Percentiles rank a stretch among this genome's conserved stretches.
Evolutionary conservation across 2,329 filamentous ascomycete genomes (phyloP).

Genomic region (Bipolaris cookei): DNA sequence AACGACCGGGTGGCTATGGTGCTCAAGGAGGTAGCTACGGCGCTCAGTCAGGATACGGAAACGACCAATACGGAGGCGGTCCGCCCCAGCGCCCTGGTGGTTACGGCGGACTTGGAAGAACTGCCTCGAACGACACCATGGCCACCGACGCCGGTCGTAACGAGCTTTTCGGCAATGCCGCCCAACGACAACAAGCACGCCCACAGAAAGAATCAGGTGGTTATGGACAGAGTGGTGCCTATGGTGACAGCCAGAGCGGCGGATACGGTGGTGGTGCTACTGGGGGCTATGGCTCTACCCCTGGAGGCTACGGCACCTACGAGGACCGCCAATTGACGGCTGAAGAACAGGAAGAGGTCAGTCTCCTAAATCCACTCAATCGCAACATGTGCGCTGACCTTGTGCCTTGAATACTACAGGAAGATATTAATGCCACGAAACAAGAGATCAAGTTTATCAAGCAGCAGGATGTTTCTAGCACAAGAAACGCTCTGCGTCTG

Average conservation of each 20-base stretch:
- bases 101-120: slow-evolving; percentile 47
- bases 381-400: not conserved
- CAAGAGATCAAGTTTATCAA: slow-evolving; percentile 77
- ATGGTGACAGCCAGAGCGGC: slow-evolving; percentile 28
- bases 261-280: slow-evolving; percentile 29
- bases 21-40: slow-evolving; percentile 42
- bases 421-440: slow-evolving; percentile 74
- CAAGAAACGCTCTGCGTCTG: slow-evolving; percentile 66
- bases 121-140: slow-evolving; percentile 53
- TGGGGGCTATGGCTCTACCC: slow-evolving; percentile 29
- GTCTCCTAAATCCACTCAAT: not conserved
- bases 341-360: slow-evolving; percentile 71
- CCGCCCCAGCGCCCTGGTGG: slow-evolving; percentile 44
- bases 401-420: slow-evolving; percentile 31
- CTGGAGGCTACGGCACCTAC: slow-evolving; percentile 57
- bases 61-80: slow-evolving; percentile 58
- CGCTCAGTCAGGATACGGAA: slow-evolving; percentile 50
- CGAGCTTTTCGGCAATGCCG: slow-evolving; percentile 68
- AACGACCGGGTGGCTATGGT: slow-evolving; percentile 29
- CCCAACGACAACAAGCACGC: slow-evolving; percentile 56
- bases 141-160: slow-evolving; percentile 63
- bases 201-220: slow-evolving; percentile 41
- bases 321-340: slow-evolving; percentile 80
- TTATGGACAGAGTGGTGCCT: slow-evolving; percentile 26
- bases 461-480: slow-evolving; percentile 71